Evolutionary conservation across 2,329 filamentous ascomycete genomes (phyloP), one percentile per base, ranked within the genome.

Genomic region (Tolypocladium guangdongense): DNA sequence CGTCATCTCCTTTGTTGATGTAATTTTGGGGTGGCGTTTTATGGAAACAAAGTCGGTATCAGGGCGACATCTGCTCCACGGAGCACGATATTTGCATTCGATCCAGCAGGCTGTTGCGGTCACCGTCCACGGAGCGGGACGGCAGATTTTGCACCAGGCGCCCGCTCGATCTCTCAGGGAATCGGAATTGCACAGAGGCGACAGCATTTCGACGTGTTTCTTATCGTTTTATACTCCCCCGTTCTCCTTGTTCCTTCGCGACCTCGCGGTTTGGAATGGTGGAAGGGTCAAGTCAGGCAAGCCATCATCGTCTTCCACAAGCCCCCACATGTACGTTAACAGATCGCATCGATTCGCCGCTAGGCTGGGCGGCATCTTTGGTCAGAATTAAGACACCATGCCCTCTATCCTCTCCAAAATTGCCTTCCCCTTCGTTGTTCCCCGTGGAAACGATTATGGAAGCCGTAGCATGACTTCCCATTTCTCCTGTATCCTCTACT

Each of bases 241-340:
- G 50, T 55, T 52, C 50, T 51, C 27, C 49, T 43, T 49, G 53
- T 54, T 49, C 51, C 49, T 54, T 30, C 36, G 33, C 54, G 48
- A 14, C 37, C 45, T 49, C 49, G 43, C 50, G 52, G 49, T 18
- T 50, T 51, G 55, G 54, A 54, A 39, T 32, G 53, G 52, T 55
- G 50, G 53, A 50, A 57, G 53, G 54, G 52, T 56, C 69, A 76
- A 71, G 72, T 74, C 77, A 81, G 79, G 79, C 80, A 81, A 78
- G 80, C 80, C 78, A 82, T 82, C 81, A 82, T 84, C 81, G 80
- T 84, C 81, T 82, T 84, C 80, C 76, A 78, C 74, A 71, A 72
- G 67, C 62, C 63, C 64, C 71, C 71, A 73, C 70, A 81, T 85
- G 82, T 85, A 85, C 76, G 81, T 84, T 84, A 84, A 83, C 70